phyloP scores from a whole-genome alignment of 441 rosid species.

The Sinapis alba region DNA sequence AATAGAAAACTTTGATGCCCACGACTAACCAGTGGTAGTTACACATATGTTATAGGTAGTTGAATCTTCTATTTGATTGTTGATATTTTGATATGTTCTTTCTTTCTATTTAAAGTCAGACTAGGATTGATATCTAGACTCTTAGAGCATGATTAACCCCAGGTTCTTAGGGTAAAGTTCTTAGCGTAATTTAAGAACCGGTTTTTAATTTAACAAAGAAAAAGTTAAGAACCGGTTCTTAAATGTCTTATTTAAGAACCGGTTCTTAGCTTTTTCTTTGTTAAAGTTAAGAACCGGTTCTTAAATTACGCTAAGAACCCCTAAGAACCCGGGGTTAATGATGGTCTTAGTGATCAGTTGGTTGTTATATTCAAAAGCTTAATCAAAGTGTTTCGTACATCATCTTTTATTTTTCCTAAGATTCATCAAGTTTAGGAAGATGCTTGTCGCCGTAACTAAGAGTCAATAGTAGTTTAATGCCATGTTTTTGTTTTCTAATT shows the following conservation, averaged over 20 bases:
- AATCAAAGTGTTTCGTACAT: background rate
- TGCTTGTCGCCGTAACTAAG: background rate
- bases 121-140: background rate
- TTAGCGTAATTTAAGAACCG: too few relatives aligned
- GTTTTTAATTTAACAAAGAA: too few relatives aligned
- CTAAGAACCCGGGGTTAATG: too few relatives aligned
- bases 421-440: background rate
- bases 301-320: too few relatives aligned
- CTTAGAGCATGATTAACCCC: too few relatives aligned
- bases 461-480: background rate
- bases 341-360: background rate
- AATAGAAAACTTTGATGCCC: background rate
- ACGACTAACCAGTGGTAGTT: constrained; percentile 14
- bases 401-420: background rate
- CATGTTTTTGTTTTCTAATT: constrained; percentile 22
- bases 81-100: background rate
- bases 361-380: background rate
- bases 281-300: too few relatives aligned
- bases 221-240: too few relatives aligned
- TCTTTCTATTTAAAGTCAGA: background rate
- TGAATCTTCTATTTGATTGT: background rate
- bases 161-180: too few relatives aligned
- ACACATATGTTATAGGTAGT: background rate
- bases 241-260: too few relatives aligned
- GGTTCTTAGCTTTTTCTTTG: too few relatives aligned